These are phyloP conservation scores for Marasmius tenuissimus DNA, from an alignment of 1,284 basidiomycete species.

Conservation along the genomic window DNA sequence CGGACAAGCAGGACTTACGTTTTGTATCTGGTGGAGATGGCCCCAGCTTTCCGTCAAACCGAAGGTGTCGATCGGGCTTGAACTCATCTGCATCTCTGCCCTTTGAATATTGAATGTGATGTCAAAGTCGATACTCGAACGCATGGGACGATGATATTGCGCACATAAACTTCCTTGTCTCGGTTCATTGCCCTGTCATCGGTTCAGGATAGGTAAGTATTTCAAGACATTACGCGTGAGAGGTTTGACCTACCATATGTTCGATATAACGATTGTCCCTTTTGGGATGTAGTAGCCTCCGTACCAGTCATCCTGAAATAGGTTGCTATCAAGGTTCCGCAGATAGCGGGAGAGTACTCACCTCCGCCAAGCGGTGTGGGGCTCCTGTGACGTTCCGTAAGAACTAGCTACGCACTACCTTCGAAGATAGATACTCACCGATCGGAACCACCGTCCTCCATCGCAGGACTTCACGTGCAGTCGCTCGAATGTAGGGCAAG, in stretches of 20 bases:
- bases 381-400: background rate
- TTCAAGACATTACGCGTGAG: no score
- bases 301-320: slow-evolving; percentile 28
- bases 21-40: slow-evolving; percentile 2
- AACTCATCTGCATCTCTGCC: slow-evolving; percentile 1
- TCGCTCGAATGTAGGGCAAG: slow-evolving; percentile 26
- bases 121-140: background rate
- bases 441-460: slow-evolving; percentile 17
- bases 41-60: background rate
- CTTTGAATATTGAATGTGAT: background rate
- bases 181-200: slow-evolving; percentile 11
- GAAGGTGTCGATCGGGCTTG: background rate
- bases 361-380: background rate
- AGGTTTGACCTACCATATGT: slow-evolving; percentile 20
- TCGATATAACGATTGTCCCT: slow-evolving; percentile 18
- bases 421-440: slow-evolving; percentile 3
- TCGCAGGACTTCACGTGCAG: slow-evolving; percentile 17
- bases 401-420: background rate
- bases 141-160: background rate
- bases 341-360: background rate
- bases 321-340: background rate
- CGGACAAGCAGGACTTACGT: background rate
- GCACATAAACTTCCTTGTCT: background rate
- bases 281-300: slow-evolving; percentile 27
- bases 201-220: background rate